Conservation (phyloP, 2,329 filamentous ascomycete genomes). For the Claviceps maximensis region DNA sequence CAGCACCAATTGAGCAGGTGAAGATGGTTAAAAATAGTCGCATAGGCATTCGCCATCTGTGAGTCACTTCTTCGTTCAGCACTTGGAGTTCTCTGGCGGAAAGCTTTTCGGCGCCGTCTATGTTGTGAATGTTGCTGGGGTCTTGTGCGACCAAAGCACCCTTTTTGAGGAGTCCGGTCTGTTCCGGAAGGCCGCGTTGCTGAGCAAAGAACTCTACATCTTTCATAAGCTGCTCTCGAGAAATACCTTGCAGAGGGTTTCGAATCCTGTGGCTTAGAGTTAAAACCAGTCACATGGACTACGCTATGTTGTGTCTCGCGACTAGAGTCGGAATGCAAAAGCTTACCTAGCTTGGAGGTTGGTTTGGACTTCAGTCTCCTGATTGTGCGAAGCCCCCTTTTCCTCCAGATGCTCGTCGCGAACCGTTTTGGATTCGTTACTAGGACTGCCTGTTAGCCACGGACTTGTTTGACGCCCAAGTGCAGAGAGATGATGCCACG, state of each 20-base stretch:
- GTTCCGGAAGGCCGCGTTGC: conserved; percentile 44
- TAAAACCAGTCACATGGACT: neutral
- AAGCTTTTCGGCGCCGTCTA: conserved; percentile 42
- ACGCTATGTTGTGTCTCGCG: neutral
- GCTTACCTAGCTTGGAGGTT: conserved; percentile 32
- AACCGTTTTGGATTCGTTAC: conserved; percentile 8
- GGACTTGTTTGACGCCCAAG: neutral
- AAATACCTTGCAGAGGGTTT: conserved; percentile 35
- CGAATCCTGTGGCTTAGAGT: conserved; percentile 24
- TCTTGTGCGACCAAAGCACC: conserved; percentile 42
- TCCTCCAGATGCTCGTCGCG: conserved; percentile 14
- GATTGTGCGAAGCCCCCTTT: conserved; percentile 13
- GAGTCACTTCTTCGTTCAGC: conserved; percentile 44
- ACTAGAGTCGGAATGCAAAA: too few relatives aligned
- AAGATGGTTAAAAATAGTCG: conserved; percentile 28
- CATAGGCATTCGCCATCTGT: conserved; percentile 39
- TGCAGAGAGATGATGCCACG: neutral
- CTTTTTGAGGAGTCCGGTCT: conserved; percentile 44
- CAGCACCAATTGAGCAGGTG: conserved; percentile 40
- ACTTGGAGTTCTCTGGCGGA: conserved; percentile 41
- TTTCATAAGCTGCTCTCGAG: conserved; percentile 36
- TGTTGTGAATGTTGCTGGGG: conserved; percentile 39
- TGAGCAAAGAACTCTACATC: conserved; percentile 48
- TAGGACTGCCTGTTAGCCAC: conserved; percentile 2
- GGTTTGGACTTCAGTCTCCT: conserved; percentile 23